Percentiles rank a stretch among this genome's conserved stretches.
Conservation (phyloP, 2,329 filamentous ascomycete species). For the Alternaria novae-zelandiae region DNA sequence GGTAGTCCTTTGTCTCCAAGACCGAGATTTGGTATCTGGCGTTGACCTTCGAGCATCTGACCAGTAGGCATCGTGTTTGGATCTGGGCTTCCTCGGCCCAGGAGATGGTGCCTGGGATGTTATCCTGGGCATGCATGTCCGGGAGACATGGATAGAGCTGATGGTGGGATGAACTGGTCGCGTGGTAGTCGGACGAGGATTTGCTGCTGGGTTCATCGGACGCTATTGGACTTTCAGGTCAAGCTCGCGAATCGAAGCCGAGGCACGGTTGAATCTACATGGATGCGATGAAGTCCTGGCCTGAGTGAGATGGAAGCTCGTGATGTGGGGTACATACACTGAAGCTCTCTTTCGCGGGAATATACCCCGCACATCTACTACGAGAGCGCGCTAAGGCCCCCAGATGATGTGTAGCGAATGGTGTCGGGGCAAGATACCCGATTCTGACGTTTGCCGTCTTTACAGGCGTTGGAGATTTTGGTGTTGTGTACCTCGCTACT, state of each 20-base stretch:
- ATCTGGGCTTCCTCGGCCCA: background rate
- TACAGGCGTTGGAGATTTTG: background rate
- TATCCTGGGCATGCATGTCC: background rate
- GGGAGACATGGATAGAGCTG: background rate
- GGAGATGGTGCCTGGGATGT: background rate
- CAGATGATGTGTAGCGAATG: background rate
- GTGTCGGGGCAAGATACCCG: background rate
- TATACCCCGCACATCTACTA: background rate
- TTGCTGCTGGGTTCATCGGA: background rate
- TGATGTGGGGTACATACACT: constrained; percentile 4
- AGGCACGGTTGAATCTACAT: background rate
- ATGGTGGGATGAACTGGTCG: background rate
- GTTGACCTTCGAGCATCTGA: background rate
- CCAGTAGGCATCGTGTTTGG: background rate
- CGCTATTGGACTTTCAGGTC: background rate
- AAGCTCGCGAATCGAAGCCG: background rate
- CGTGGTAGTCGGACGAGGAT: background rate
- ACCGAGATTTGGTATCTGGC: background rate
- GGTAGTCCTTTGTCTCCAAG: background rate
- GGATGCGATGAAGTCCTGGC: background rate
- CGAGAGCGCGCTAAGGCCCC: background rate
- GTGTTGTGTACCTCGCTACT: background rate
- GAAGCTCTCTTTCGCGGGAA: background rate
- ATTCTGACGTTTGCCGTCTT: background rate
- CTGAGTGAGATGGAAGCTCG: background rate